phyloP scores from a whole-genome alignment of 164 flowering plant genomes.

The Chloranthus sessilifolius region DNA sequence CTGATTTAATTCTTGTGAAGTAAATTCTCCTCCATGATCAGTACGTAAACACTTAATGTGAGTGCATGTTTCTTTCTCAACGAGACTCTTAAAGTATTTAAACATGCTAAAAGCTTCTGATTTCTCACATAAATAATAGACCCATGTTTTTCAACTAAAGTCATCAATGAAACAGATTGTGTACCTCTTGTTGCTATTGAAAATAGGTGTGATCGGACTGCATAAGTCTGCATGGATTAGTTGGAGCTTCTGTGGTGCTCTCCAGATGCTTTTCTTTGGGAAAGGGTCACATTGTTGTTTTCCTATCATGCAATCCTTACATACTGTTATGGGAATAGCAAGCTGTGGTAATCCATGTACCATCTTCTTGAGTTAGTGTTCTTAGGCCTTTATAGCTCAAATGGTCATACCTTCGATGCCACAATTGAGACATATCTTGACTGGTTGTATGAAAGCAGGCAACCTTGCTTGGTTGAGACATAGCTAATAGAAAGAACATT shows the following conservation, averaged over 20 bases:
- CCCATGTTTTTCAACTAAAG: neutral
- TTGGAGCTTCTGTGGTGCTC: neutral
- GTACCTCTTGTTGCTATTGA: neutral
- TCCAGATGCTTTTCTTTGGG: neutral
- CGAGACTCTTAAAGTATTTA: neutral
- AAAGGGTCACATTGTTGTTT: neutral
- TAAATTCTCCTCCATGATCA: conserved; percentile 1
- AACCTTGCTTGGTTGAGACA: neutral
- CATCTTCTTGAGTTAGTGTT: neutral
- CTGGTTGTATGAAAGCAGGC: neutral
- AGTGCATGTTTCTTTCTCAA: neutral
- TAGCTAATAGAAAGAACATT: neutral
- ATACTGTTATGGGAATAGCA: neutral
- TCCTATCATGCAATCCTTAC: neutral
- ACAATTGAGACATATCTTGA: neutral
- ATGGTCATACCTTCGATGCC: neutral
- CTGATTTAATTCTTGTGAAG: neutral
- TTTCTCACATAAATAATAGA: conserved; percentile 4
- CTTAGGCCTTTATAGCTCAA: neutral
- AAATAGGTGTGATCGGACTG: neutral
- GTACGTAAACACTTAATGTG: neutral
- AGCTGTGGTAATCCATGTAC: neutral
- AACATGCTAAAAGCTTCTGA: neutral
- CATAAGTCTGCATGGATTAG: neutral
- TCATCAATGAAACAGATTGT: neutral